These are phyloP conservation scores for Astragalus membranaceus DNA, from an alignment of 306 rosid species.

Conservation along the genomic window DNA sequence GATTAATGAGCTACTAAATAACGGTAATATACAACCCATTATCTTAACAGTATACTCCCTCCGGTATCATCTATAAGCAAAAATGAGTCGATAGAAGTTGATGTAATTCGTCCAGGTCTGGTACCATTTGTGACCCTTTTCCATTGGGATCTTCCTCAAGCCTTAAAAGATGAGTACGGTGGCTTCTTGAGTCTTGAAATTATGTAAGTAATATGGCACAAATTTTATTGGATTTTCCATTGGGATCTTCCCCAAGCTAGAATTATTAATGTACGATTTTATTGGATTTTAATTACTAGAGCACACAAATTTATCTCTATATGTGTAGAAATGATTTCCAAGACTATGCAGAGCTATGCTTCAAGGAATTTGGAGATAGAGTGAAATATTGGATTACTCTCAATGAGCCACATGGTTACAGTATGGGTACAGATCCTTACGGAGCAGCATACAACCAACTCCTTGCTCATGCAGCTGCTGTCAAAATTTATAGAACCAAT, in stretches of 20 bases:
- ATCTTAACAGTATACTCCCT: neutral
- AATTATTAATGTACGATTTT: too few species aligned
- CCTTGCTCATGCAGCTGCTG: conserved; percentile 34
- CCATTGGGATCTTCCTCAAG: conserved; percentile 39
- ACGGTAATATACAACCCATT: conserved; percentile 28
- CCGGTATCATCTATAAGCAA: too few species aligned
- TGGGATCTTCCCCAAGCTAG: too few species aligned
- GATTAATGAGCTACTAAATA: conserved; percentile 43
- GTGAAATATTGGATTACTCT: conserved; percentile 31
- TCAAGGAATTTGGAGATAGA: conserved; percentile 32
- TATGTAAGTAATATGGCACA: conserved; percentile 1
- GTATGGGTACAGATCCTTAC: conserved; percentile 6
- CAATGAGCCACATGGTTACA: conserved; percentile 32
- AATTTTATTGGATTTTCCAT: too few species aligned
- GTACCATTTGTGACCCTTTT: conserved; percentile 31
- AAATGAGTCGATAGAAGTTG: too few species aligned
- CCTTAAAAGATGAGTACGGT: conserved; percentile 22
- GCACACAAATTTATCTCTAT: too few species aligned
- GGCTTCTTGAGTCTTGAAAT: conserved; percentile 28
- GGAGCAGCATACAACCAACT: conserved; percentile 18
- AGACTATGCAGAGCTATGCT: conserved; percentile 26
- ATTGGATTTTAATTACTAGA: too few species aligned
- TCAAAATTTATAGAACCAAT: conserved; percentile 20
- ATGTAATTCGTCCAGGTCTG: neutral
- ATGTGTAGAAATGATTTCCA: conserved; percentile 23